Evolutionary conservation across 306 rosid species (phyloP).

Genomic region (Canavalia ensiformis): DNA sequence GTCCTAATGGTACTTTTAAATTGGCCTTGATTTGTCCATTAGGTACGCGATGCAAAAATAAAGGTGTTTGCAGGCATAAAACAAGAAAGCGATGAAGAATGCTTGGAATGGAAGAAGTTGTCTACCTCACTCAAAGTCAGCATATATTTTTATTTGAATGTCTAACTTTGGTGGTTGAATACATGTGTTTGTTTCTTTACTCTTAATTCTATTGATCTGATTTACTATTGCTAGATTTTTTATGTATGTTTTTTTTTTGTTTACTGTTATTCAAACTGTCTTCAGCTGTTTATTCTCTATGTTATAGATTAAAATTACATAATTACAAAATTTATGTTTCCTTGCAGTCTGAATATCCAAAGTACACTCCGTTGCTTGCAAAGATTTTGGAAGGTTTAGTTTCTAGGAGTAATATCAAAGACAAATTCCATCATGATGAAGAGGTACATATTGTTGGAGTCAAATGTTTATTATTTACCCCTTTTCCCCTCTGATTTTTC

Average conservation of each 20-base stretch:
- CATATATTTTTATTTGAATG: slow-evolving; percentile 19
- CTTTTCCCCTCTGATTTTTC: slow-evolving; percentile 1
- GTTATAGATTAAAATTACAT: slow-evolving; percentile 31
- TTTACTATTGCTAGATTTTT: slow-evolving; percentile 5
- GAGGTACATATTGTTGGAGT: slow-evolving; percentile 62
- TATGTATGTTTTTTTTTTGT: background rate
- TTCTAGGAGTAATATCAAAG: slow-evolving; percentile 66
- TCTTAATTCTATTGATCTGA: slow-evolving; percentile 13
- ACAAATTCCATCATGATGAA: slow-evolving; percentile 62
- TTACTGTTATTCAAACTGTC: background rate
- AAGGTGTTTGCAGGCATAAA: slow-evolving; percentile 78
- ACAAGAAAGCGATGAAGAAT: slow-evolving; percentile 78
- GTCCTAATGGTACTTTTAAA: slow-evolving; percentile 39
- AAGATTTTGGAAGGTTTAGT: slow-evolving; percentile 86
- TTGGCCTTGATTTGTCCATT: slow-evolving; percentile 48
- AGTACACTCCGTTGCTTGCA: slow-evolving; percentile 79
- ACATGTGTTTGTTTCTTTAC: slow-evolving; percentile 20
- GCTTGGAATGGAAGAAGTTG: slow-evolving; percentile 75
- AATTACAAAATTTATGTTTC: slow-evolving; percentile 44
- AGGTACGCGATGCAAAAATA: slow-evolving; percentile 91
- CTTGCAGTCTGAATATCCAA: slow-evolving; percentile 89
- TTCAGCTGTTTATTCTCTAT: slow-evolving; percentile 33
- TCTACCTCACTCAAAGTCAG: slow-evolving; percentile 77
- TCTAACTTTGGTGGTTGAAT: slow-evolving; percentile 37
- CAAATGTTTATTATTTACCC: slow-evolving; percentile 14